Percentiles rank a stretch among this genome's conserved stretches.
These are phyloP conservation scores for Colletotrichum paranaense DNA, from an alignment of 2,329 filamentous ascomycete species.

Conservation along the genomic window DNA sequence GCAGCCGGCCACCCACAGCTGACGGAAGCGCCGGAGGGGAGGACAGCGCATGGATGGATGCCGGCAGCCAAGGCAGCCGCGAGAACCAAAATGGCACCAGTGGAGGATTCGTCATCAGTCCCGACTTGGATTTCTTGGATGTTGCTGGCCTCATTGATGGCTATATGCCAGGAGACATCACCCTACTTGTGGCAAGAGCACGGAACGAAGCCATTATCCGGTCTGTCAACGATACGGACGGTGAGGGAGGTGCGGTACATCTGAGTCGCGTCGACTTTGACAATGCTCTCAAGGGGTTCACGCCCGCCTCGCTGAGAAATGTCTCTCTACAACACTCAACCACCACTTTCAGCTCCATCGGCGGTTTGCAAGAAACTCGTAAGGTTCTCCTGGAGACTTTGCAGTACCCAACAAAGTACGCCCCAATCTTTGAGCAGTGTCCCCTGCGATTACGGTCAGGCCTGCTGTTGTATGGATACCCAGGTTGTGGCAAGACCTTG, in stretches of 20 bases:
- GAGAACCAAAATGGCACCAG: conserved; percentile 47
- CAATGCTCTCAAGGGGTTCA: conserved; percentile 89
- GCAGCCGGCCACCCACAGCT: conserved; percentile 68
- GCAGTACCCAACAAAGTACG: conserved; percentile 97
- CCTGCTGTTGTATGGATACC: conserved; percentile 91
- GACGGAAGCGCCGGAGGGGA: conserved; percentile 65
- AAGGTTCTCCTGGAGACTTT: conserved; percentile 94
- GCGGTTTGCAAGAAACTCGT: conserved; percentile 86
- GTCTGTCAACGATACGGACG: conserved; percentile 70
- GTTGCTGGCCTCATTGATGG: conserved; percentile 94
- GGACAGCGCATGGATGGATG: conserved; percentile 79
- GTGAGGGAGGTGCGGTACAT: conserved; percentile 62
- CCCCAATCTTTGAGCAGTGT: conserved; percentile 96
- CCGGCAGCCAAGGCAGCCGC: conserved; percentile 67
- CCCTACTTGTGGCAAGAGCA: conserved; percentile 85
- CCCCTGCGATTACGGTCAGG: conserved; percentile 94
- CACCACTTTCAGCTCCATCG: conserved; percentile 92
- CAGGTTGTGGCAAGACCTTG: conserved; percentile 95
- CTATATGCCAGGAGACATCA: conserved; percentile 96
- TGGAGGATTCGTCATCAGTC: conserved; percentile 78
- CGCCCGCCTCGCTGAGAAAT: conserved; percentile 92
- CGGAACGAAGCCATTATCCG: conserved; percentile 94
- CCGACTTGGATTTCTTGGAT: conserved; percentile 88
- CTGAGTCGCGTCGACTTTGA: conserved; percentile 83
- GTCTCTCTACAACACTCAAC: conserved; percentile 94